phyloP scores from a whole-genome alignment of 768 basidiomycete genomes.

The Clathrus columnatus region DNA sequence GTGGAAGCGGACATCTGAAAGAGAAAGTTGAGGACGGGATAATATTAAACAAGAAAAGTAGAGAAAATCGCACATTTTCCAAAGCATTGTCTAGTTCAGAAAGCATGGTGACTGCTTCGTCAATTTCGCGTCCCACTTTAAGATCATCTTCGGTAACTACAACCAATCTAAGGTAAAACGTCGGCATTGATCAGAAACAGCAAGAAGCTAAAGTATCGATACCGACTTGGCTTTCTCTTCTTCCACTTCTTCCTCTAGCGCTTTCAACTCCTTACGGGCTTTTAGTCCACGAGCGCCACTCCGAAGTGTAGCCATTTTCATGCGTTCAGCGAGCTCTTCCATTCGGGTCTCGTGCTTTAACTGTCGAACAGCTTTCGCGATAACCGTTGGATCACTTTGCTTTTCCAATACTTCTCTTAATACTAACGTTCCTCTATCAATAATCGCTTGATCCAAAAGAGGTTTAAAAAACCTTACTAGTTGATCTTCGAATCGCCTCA shows the following conservation, averaged over 20 bases:
- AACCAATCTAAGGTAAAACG: neutral
- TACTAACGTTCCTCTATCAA: conserved; percentile 10
- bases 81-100: conserved; percentile 19
- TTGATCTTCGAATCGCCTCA: conserved; percentile 20
- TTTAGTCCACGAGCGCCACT: conserved; percentile 50
- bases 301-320: conserved; percentile 40
- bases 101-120: conserved; percentile 18
- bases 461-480: conserved; percentile 16
- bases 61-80: conserved; percentile 16
- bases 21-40: neutral
- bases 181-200: neutral
- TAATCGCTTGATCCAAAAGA: neutral
- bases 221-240: conserved; percentile 25
- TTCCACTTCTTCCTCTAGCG: conserved; percentile 33
- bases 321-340: conserved; percentile 23
- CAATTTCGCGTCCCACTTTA: neutral
- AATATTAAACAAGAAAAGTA: too few species aligned
- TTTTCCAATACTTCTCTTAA: conserved; percentile 19
- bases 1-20: conserved; percentile 19
- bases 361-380: neutral
- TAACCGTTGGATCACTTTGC: neutral
- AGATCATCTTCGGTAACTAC: neutral
- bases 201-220: neutral
- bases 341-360: conserved; percentile 4
- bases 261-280: conserved; percentile 43